phyloP scores from a whole-genome alignment of 2,329 filamentous ascomycete genomes.

The Pseudomassariella vexata region DNA sequence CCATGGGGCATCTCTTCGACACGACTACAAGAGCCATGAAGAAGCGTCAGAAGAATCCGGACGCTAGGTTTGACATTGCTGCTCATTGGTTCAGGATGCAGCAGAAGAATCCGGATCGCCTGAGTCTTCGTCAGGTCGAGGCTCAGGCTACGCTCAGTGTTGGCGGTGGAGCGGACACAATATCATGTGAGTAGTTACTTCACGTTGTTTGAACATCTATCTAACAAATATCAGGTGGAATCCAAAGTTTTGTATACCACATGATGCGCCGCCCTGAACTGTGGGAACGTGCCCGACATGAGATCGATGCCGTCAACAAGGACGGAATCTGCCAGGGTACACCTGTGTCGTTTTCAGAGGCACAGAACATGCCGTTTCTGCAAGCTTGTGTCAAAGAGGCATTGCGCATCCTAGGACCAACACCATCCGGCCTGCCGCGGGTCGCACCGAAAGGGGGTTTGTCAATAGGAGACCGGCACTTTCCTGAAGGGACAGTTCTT shows the following conservation, averaged over 20 bases:
- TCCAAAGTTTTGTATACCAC: constrained; percentile 6
- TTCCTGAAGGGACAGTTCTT: constrained; percentile 4
- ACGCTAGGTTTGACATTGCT: constrained; percentile 9
- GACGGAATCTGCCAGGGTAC: constrained; percentile 4
- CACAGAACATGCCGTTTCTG: constrained; percentile 16
- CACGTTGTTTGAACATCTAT: no score
- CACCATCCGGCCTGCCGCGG: constrained; percentile 3
- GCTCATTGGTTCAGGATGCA: constrained; percentile 6
- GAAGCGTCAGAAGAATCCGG: constrained; percentile 5
- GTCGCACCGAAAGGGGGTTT: constrained; percentile 1
- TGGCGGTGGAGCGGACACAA: constrained; percentile 4
- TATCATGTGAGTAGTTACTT: no score
- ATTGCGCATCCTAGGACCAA: constrained; percentile 16
- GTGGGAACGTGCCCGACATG: constrained; percentile 4
- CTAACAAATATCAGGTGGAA: constrained; percentile 2
- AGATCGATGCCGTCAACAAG: constrained; percentile 8
- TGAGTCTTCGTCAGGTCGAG: constrained; percentile 1
- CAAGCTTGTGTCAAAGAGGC: constrained; percentile 18
- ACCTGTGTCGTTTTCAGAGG: constrained; percentile 9
- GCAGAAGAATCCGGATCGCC: neutral
- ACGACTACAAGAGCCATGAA: constrained; percentile 5
- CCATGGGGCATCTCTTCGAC: constrained; percentile 7
- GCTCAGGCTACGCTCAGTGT: constrained; percentile 2
- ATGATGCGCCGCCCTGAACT: neutral
- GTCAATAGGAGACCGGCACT: constrained; percentile 3